Conservation (phyloP, 768 basidiomycete species). For the Tremella yokohamensis region DNA sequence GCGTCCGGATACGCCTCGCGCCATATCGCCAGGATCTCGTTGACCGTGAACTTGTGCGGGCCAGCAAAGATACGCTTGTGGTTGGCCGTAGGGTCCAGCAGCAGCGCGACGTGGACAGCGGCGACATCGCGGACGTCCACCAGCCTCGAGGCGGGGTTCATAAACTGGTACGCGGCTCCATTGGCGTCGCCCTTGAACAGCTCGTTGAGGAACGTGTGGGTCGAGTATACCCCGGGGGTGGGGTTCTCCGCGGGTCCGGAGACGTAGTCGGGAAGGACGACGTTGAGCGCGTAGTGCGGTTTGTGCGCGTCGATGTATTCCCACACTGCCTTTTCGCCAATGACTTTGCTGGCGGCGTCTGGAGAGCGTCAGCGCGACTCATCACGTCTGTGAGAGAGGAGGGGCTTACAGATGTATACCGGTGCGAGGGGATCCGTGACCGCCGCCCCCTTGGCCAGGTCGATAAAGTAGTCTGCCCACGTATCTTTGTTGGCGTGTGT, state of each 20-base stretch:
- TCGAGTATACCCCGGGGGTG: conserved; percentile 7
- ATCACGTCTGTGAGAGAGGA: no score
- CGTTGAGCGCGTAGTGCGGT: conserved; percentile 11
- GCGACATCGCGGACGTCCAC: conserved; percentile 17
- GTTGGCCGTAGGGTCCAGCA: conserved; percentile 2
- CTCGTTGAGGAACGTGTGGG: not conserved
- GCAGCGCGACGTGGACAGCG: conserved; percentile 12
- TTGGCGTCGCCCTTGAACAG: conserved; percentile 11
- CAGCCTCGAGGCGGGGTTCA: not conserved
- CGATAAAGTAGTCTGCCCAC: not conserved
- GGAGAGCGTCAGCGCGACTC: no score
- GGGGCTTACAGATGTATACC: no score
- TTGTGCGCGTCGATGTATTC: conserved; percentile 25
- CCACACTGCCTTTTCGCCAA: conserved; percentile 27
- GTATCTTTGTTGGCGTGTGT: not conserved
- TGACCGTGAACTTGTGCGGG: conserved; percentile 7
- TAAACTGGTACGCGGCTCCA: not conserved
- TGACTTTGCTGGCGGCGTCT: conserved; percentile 18
- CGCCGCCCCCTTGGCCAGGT: not conserved
- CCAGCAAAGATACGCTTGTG: conserved; percentile 10
- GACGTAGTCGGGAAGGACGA: conserved; percentile 5
- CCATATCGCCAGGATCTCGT: conserved; percentile 17
- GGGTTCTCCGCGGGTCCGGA: conserved; percentile 8
- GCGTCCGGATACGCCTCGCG: conserved; percentile 11
- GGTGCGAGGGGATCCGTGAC: not conserved